These are phyloP conservation scores for Quercus wislizeni DNA, from an alignment of 306 rosid species.

Conservation along the genomic window DNA sequence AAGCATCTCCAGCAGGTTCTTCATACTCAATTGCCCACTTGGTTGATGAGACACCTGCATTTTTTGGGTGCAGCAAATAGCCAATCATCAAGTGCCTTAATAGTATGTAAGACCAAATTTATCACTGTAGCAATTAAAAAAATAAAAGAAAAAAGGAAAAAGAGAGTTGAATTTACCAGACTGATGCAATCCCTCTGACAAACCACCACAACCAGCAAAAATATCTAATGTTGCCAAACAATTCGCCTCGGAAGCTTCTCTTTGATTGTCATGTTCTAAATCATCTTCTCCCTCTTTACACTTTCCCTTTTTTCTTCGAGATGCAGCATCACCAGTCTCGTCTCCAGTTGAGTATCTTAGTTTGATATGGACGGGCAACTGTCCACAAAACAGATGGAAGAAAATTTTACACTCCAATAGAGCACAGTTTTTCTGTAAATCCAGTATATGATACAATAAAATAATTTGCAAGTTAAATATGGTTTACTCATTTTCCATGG, in stretches of 20 bases:
- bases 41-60: constrained; percentile 66
- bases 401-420: constrained; percentile 8
- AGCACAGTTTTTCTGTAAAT: constrained; percentile 3
- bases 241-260: constrained; percentile 32
- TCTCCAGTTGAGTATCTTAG: constrained; percentile 54
- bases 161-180: constrained; percentile 44
- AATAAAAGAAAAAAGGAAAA: background rate
- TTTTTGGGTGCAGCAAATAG: constrained; percentile 17
- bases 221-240: constrained; percentile 78
- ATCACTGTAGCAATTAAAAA: background rate
- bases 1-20: constrained; percentile 95
- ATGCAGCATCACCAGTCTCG: constrained; percentile 42
- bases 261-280: constrained; percentile 42
- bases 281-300: constrained; percentile 65
- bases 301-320: constrained; percentile 91
- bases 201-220: constrained; percentile 98
- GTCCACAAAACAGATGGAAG: constrained; percentile 19
- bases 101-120: background rate
- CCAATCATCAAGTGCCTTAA: background rate
- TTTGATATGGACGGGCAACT: constrained; percentile 75
- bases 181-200: constrained; percentile 81
- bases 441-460: constrained; percentile 4
- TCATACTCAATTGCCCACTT: constrained; percentile 99
- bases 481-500: background rate
- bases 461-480: background rate